Conservation (phyloP, 805 yeast genomes). For the Danielozyma ontarioensis region DNA sequence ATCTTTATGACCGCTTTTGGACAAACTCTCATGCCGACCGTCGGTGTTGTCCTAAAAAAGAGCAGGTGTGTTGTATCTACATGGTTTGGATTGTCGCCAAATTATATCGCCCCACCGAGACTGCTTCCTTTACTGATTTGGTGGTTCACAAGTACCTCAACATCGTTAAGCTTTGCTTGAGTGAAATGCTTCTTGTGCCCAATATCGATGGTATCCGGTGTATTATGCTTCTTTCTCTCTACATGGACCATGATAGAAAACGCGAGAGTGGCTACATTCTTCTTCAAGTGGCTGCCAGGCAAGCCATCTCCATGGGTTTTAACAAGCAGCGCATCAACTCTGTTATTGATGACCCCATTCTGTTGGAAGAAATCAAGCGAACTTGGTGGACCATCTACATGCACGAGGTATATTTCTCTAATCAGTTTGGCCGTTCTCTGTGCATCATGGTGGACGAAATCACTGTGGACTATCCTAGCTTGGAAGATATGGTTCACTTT, state of each 20-base stretch:
- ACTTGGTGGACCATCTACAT: slow-evolving; percentile 44
- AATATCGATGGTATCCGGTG: slow-evolving; percentile 41
- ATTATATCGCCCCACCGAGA: slow-evolving; percentile 15
- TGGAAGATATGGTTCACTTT: neutral
- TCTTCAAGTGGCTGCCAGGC: slow-evolving; percentile 43
- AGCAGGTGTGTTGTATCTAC: slow-evolving; percentile 39
- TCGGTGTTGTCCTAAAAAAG: neutral
- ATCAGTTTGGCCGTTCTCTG: slow-evolving; percentile 40
- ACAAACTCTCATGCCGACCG: neutral
- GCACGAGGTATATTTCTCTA: slow-evolving; percentile 16
- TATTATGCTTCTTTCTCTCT: slow-evolving; percentile 36
- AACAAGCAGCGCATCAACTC: slow-evolving; percentile 24
- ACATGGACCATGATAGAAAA: slow-evolving; percentile 39
- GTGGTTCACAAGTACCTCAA: slow-evolving; percentile 30
- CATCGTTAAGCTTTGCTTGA: slow-evolving; percentile 36
- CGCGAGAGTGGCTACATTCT: slow-evolving; percentile 47
- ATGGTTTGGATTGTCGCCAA: slow-evolving; percentile 42
- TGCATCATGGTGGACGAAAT: slow-evolving; percentile 42
- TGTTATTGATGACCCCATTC: neutral
- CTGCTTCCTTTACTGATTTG: slow-evolving; percentile 14
- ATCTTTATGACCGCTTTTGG: slow-evolving; percentile 1
- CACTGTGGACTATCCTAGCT: slow-evolving; percentile 26
- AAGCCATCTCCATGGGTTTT: slow-evolving; percentile 44
- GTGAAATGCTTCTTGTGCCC: slow-evolving; percentile 42
- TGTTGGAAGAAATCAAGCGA: slow-evolving; percentile 33